These are phyloP conservation scores for Pyrenophora teres DNA, from an alignment of 2,329 filamentous ascomycete genomes.

Conservation along the genomic window DNA sequence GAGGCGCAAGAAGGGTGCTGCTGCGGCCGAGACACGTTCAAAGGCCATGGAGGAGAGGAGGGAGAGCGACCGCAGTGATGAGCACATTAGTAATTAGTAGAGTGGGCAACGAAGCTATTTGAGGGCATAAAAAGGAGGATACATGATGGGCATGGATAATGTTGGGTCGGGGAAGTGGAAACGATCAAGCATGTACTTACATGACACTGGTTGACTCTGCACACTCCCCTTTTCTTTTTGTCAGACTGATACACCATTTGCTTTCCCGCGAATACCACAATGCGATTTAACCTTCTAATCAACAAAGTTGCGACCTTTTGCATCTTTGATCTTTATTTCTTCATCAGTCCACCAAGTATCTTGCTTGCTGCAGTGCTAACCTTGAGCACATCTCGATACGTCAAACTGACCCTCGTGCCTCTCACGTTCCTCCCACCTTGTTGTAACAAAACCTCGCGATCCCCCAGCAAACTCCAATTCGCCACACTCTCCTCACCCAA, in stretches of 20 bases:
- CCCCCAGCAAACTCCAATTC: constrained; percentile 72
- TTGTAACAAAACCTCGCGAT: constrained; percentile 46
- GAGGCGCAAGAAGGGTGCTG: constrained; percentile 20
- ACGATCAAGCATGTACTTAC: too few relatives aligned
- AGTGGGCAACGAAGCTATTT: too few relatives aligned
- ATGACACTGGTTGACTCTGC: too few relatives aligned
- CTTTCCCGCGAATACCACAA: too few relatives aligned
- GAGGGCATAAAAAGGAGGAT: too few relatives aligned
- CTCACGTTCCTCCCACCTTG: constrained; percentile 62
- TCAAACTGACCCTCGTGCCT: constrained; percentile 70
- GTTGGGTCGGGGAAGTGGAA: too few relatives aligned
- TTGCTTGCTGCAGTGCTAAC: constrained; percentile 41
- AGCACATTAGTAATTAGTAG: background rate
- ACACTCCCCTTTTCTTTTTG: background rate
- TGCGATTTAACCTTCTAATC: too few relatives aligned
- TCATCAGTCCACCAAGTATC: constrained; percentile 31
- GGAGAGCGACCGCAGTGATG: constrained; percentile 4
- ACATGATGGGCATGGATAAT: too few relatives aligned
- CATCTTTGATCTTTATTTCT: background rate
- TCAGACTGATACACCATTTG: too few relatives aligned
- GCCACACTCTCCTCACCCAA: constrained; percentile 63
- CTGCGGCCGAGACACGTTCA: constrained; percentile 9
- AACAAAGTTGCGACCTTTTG: too few relatives aligned
- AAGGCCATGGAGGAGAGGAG: constrained; percentile 19
- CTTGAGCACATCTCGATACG: constrained; percentile 80